phyloP scores from a whole-genome alignment of 2,329 filamentous ascomycete species.

The Colletotrichum echinochloae region DNA sequence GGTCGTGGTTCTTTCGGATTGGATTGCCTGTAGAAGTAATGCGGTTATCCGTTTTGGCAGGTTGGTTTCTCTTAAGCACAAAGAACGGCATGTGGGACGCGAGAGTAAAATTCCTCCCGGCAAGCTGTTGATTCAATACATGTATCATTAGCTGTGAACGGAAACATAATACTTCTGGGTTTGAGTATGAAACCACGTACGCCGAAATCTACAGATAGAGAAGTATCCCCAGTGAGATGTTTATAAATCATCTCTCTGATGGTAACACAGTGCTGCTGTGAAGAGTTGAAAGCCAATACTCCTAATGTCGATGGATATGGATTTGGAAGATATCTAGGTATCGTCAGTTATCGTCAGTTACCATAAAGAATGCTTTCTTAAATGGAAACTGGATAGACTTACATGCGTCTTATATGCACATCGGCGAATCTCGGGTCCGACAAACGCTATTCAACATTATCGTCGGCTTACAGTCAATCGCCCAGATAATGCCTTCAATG shows the following conservation, averaged over 20 bases:
- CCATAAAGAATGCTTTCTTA: background rate
- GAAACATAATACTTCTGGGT: no score
- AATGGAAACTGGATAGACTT: background rate
- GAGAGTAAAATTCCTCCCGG: background rate
- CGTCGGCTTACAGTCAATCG: background rate
- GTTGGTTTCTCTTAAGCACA: background rate
- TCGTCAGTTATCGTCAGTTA: background rate
- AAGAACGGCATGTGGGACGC: conserved; percentile 8
- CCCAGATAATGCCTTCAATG: background rate
- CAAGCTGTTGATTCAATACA: background rate
- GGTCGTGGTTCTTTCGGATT: background rate
- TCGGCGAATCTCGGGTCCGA: background rate
- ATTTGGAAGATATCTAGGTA: background rate
- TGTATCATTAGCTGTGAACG: background rate
- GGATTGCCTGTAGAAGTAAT: background rate
- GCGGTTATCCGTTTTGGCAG: background rate
- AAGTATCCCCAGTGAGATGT: background rate
- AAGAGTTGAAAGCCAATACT: background rate
- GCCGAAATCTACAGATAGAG: background rate
- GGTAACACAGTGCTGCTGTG: background rate
- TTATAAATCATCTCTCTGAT: background rate
- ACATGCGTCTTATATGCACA: background rate
- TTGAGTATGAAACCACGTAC: background rate
- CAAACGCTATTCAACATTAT: background rate
- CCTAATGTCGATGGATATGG: background rate